Percentiles rank a stretch among this genome's conserved stretches.
Conservation (phyloP, 2,329 filamentous ascomycete species). For the Trichoderma afroharzianum region DNA sequence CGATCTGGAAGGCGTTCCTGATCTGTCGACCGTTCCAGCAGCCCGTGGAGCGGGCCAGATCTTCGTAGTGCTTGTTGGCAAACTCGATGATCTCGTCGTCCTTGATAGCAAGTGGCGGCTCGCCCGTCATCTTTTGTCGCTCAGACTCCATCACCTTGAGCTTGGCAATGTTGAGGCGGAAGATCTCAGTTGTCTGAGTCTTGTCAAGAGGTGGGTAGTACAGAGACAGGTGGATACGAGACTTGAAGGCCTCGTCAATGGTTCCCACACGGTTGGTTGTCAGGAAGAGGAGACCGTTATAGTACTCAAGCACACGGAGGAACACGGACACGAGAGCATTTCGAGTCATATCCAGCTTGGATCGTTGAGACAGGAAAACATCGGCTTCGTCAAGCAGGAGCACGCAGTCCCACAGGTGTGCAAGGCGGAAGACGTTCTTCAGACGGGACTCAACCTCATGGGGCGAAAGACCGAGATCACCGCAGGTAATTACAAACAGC, state of each 20-base stretch:
- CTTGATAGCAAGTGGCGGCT: slow-evolving; percentile 33
- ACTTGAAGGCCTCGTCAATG: slow-evolving; percentile 49
- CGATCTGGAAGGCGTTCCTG: slow-evolving; percentile 36
- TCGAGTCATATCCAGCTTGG: slow-evolving; percentile 30
- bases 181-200: slow-evolving; percentile 39
- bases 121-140: slow-evolving; percentile 34
- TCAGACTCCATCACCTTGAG: slow-evolving; percentile 36
- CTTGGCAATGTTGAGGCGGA: slow-evolving; percentile 38
- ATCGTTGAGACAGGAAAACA: slow-evolving; percentile 32
- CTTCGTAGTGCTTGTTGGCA: slow-evolving; percentile 32
- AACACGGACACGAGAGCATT: slow-evolving; percentile 43
- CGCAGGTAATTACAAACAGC: slow-evolving; percentile 47
- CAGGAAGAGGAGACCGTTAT: slow-evolving; percentile 45
- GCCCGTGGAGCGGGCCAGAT: slow-evolving; percentile 27
- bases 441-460: slow-evolving; percentile 39
- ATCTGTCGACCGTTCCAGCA: slow-evolving; percentile 40
- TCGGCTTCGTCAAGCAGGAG: slow-evolving; percentile 38
- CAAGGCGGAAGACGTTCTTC: slow-evolving; percentile 41
- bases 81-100: slow-evolving; percentile 36
- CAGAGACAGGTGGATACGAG: slow-evolving; percentile 43
- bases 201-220: slow-evolving; percentile 41
- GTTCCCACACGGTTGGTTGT: slow-evolving; percentile 49
- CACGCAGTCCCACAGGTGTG: slow-evolving; percentile 38
- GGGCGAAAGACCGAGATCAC: slow-evolving; percentile 43
- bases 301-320: slow-evolving; percentile 45